A percentile compares a stretch with the other conserved stretches of the same genome.
These are phyloP conservation scores for Aspergillus carlsbadensis DNA, from an alignment of 495 filamentous ascomycete genomes.

Conservation along the genomic window DNA sequence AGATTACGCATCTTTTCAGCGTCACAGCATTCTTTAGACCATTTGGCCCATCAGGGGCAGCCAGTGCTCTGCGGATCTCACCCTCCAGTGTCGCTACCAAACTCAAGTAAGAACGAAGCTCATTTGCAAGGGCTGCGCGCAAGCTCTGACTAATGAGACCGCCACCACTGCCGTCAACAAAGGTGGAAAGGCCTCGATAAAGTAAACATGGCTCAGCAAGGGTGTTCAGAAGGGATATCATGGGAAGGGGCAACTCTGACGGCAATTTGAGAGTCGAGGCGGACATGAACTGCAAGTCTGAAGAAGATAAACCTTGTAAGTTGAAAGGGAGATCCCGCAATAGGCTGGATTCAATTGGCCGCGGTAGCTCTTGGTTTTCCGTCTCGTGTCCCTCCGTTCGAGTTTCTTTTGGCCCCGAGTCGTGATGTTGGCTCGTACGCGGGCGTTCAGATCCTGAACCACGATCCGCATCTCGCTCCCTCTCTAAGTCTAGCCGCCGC, in stretches of 20 bases:
- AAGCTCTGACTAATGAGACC: conserved; percentile 89
- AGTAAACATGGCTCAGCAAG: conserved; percentile 91
- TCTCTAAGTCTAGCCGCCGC: conserved; percentile 23
- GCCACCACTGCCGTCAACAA: conserved; percentile 70
- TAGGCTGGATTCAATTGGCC: conserved; percentile 63
- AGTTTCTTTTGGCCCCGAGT: conserved; percentile 18
- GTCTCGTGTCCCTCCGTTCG: conserved; percentile 19
- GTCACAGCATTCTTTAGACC: conserved; percentile 91
- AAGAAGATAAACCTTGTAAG: conserved; percentile 87
- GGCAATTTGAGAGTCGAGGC: conserved; percentile 70
- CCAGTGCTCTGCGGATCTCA: conserved; percentile 78
- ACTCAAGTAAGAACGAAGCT: conserved; percentile 88
- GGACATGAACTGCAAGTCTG: conserved; percentile 71
- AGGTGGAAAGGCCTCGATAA: conserved; percentile 74
- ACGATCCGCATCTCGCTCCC: conserved; percentile 14
- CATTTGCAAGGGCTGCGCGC: conserved; percentile 80
- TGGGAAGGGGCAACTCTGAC: conserved; percentile 71
- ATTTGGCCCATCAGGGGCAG: conserved; percentile 63
- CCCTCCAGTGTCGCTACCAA: conserved; percentile 90
- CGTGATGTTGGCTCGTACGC: conserved; percentile 18
- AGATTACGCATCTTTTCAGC: conserved; percentile 91
- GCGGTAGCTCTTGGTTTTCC: conserved; percentile 21
- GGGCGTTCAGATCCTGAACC: conserved; percentile 15
- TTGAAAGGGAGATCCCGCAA: conserved; percentile 92
- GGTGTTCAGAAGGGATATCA: conserved; percentile 84